Evolutionary conservation across 768 basidiomycete species (phyloP), one percentile per base, ranked within the genome.

Genomic region (Piloderma croceum): DNA sequence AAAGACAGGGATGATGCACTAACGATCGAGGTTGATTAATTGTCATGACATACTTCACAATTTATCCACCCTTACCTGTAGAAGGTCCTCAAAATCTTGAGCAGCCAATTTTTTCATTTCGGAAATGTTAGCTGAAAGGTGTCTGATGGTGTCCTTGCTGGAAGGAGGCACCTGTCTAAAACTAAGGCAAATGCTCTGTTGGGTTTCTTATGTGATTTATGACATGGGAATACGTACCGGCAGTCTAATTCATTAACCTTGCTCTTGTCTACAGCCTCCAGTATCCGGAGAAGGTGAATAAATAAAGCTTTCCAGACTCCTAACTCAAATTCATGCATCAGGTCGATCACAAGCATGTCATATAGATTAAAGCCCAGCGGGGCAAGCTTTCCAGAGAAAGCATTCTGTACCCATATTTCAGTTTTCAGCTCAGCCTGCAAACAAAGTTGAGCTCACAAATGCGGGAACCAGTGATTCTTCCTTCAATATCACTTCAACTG

Each of bases 321-420:
- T 0, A 67, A 44, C 31, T 67, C 62, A 40, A 65, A 45, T 41
- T 68, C 64, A 39, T 69, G 68, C 49, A 70, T 49, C 2, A 65
- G 39, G 37, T 70, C 67, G 10, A 60, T 52, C 0, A 61, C 57
- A 0, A 65, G 42, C 33, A 64, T 46, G 3, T 12, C 13, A 33
- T 53, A 61, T 2, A 62, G 35, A 21, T 65, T 42, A 31, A 64
- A 52, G 3, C 45, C 54, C 9, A 17, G 4, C 6, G 31, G 11
- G 2, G 49, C 27, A 2, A 65, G 40, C 1, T 38, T 41, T 7
- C 48, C 27, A 0, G 59, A 57, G 39, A 70, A 70, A 1, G 64
- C 57, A 46, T 66, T 70, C 67, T 70, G 42, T 29, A 29, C 15
- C 27, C 15, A 29, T 29, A 15, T 9, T 9, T 29, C 15, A 29